A percentile compares a stretch with the other conserved stretches of the same genome.
phyloP scores from a whole-genome alignment of 495 filamentous ascomycete species.

The Aspergillus sclerotioniger region DNA sequence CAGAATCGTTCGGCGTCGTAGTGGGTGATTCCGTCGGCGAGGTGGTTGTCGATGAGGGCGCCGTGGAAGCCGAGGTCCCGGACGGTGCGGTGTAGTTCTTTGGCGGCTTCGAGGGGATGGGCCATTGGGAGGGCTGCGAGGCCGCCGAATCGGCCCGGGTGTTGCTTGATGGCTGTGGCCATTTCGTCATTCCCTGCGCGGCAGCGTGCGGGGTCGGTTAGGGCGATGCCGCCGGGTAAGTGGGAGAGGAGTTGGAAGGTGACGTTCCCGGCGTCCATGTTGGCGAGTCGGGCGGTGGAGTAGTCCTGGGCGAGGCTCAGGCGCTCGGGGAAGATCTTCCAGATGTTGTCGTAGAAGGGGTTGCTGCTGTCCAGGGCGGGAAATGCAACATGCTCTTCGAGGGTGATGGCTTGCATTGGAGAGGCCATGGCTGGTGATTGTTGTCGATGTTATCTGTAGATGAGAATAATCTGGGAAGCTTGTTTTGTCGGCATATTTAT shows the following conservation, averaged over 20 bases:
- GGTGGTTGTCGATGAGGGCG: slow-evolving; percentile 56
- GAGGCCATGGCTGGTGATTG: neutral
- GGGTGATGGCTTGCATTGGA: slow-evolving; percentile 37
- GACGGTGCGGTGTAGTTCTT: slow-evolving; percentile 49
- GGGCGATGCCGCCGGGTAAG: slow-evolving; percentile 30
- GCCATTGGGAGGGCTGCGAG: slow-evolving; percentile 55
- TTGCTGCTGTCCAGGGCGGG: slow-evolving; percentile 34
- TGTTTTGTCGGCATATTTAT: too few relatives aligned
- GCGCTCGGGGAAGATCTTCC: slow-evolving; percentile 16
- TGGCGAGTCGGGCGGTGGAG: slow-evolving; percentile 40
- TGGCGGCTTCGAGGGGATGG: slow-evolving; percentile 41
- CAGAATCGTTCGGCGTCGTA: slow-evolving; percentile 47
- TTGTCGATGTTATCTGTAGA: neutral
- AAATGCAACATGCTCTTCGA: slow-evolving; percentile 55
- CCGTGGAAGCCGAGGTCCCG: slow-evolving; percentile 51
- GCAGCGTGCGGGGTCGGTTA: slow-evolving; percentile 29
- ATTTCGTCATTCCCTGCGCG: slow-evolving; percentile 53
- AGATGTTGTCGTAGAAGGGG: slow-evolving; percentile 19
- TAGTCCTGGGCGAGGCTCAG: slow-evolving; percentile 37
- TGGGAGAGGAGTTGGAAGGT: slow-evolving; percentile 59
- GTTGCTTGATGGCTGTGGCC: slow-evolving; percentile 39
- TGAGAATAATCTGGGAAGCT: neutral
- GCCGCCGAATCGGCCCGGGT: slow-evolving; percentile 49
- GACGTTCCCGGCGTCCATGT: slow-evolving; percentile 52
- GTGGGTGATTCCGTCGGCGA: slow-evolving; percentile 35